Conservation (phyloP, 75 land plant species). For the Sequoiadendron giganteum region DNA sequence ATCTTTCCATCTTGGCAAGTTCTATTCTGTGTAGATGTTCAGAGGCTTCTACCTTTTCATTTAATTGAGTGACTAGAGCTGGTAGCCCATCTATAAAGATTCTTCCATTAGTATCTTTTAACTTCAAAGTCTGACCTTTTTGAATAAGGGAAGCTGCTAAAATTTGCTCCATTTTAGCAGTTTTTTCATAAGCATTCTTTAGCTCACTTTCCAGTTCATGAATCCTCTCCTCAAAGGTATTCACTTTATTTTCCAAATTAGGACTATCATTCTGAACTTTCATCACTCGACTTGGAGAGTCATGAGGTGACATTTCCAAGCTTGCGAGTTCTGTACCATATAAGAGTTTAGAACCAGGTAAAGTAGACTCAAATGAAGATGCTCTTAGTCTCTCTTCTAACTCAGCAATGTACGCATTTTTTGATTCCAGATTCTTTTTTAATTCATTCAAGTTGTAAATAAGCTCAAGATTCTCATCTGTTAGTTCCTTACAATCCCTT, state of each 20-base stretch:
- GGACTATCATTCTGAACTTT: background rate
- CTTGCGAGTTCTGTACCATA: background rate
- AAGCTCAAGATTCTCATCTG: conserved; percentile 78
- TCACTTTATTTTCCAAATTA: background rate
- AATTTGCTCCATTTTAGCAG: background rate
- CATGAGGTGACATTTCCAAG: background rate
- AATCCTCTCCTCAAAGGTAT: background rate
- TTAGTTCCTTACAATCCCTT: conserved; percentile 72
- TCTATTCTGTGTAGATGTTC: background rate
- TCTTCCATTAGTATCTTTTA: background rate
- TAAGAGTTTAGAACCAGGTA: background rate
- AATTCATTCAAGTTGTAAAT: conserved; percentile 36
- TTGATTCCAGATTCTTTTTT: conserved; percentile 14
- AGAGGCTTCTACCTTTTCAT: background rate
- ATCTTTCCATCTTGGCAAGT: background rate
- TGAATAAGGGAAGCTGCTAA: background rate
- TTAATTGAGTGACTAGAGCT: background rate
- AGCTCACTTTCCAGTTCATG: background rate
- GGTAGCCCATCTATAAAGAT: background rate
- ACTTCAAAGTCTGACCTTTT: background rate
- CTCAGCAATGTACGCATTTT: conserved; percentile 7
- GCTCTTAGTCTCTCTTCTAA: conserved; percentile 3
- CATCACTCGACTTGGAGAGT: background rate
- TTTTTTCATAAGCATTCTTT: background rate
- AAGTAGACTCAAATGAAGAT: background rate